Conservation (phyloP, 306 rosid species). For the Begonia loranthoides region DNA sequence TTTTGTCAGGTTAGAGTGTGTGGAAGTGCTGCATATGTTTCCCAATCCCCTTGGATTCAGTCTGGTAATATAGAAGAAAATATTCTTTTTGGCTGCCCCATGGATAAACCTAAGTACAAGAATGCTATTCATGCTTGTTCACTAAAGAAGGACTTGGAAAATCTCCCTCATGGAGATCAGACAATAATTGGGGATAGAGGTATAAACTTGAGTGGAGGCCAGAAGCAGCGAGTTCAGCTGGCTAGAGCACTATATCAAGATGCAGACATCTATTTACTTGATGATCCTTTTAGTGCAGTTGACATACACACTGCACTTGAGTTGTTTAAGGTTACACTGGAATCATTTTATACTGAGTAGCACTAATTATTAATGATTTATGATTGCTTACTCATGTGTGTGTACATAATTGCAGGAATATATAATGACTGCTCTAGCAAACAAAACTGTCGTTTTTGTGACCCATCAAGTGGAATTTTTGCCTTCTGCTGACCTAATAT, state of each 20-base stretch:
- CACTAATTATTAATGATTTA: slow-evolving; percentile 3
- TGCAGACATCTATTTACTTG: slow-evolving; percentile 84
- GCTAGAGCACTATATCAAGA: slow-evolving; percentile 92
- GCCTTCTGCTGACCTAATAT: slow-evolving; percentile 80
- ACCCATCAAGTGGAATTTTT: slow-evolving; percentile 99
- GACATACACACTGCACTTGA: slow-evolving; percentile 92
- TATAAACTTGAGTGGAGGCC: slow-evolving; percentile 91
- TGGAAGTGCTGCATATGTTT: slow-evolving; percentile 76
- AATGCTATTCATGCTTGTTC: slow-evolving; percentile 80
- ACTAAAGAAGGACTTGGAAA: slow-evolving; percentile 79
- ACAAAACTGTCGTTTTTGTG: slow-evolving; percentile 82
- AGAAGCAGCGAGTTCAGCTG: slow-evolving; percentile 94
- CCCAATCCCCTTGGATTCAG: slow-evolving; percentile 95
- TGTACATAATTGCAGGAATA: slow-evolving; percentile 65
- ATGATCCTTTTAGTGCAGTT: slow-evolving; percentile 98
- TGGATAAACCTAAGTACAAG: slow-evolving; percentile 94
- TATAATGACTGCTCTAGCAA: slow-evolving; percentile 74
- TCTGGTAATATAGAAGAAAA: slow-evolving; percentile 92
- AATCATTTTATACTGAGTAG: not conserved
- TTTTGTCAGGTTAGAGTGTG: slow-evolving; percentile 67
- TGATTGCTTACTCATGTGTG: slow-evolving; percentile 18
- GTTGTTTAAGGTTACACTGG: slow-evolving; percentile 52
- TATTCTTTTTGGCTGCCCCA: slow-evolving; percentile 72
- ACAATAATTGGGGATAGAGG: slow-evolving; percentile 96
- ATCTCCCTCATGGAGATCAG: slow-evolving; percentile 82